Base-by-base conservation (phyloP, 2,329 filamentous ascomycete genomes). In the Raffaelea ambrosiae region DNA sequence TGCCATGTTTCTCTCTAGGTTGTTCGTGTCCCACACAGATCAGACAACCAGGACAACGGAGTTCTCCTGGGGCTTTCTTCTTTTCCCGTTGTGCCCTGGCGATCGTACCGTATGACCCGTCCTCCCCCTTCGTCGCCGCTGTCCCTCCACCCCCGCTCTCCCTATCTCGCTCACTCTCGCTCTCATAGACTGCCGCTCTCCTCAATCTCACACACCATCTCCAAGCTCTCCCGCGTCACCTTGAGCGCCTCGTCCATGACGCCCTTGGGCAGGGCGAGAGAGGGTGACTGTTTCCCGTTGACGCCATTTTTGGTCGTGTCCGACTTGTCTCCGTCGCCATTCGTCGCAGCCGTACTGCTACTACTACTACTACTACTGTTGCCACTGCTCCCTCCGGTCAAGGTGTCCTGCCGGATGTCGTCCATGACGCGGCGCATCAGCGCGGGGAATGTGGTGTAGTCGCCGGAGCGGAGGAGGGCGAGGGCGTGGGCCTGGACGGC, bases 231-330 rank as follows among this genome's bases (percentile, higher is more conserved):
- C 49, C 73, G 68, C 23, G 79, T 79, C 29, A 77, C 67, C 53
- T 71, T 72, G n/a, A 83, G 65, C 4, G 79, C 78, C 54, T 84
- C 77, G 22, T 82, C 76, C 14, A 84, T 64, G n/a, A 82, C 77
- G 3, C 67, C 59, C 47, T 73, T 68, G 13, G 82, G 80, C 39
- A 84, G 61, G 29, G 79, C 80, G 14, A 83, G 68, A 54, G 40
- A 53, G 43, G 22, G 55, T 48, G 18, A n/a, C n/a, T 53, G 48
- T 35, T 58, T 51, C 23, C 62, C 61, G 50, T 63, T 60, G 18
- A 44, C 41, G 41, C 44, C 50, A 35, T 42, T 51, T 8, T 40
- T 49, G 29, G 46, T 44, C 43, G 56, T 59, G 31, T 58, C 63
- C 10, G 46, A 47, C 4, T 33, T 33, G 9, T 48, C 50, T 44